Conservation (phyloP, 2,329 filamentous ascomycete genomes). For the Penicillium decumbens region DNA sequence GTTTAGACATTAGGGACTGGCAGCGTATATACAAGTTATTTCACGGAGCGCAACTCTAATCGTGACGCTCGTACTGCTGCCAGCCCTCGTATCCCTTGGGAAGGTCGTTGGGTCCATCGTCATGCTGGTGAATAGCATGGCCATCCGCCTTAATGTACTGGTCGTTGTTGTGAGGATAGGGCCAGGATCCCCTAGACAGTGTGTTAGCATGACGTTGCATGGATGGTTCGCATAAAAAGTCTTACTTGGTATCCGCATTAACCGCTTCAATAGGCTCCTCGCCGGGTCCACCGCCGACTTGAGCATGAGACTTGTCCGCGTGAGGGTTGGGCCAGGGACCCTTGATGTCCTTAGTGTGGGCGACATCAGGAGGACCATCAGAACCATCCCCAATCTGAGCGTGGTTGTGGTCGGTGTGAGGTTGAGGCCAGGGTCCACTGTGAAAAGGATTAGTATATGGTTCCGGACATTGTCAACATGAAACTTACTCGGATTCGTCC, state of each 20-base stretch:
- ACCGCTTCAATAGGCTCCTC: slow-evolving; percentile 9
- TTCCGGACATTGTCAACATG: not conserved
- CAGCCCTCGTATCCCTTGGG: slow-evolving; percentile 15
- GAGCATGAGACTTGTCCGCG: slow-evolving; percentile 10
- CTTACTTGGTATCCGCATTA: slow-evolving; percentile 8
- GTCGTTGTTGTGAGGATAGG: slow-evolving; percentile 8
- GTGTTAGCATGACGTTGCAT: not conserved
- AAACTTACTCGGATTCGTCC: slow-evolving; percentile 8
- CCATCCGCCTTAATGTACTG: slow-evolving; percentile 7
- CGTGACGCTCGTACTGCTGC: slow-evolving; percentile 10
- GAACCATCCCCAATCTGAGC: slow-evolving; percentile 12
- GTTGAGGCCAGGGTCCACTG: slow-evolving; percentile 12
- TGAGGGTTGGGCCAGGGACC: slow-evolving; percentile 12
- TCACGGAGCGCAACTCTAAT: not conserved
- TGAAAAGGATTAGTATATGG: not conserved
- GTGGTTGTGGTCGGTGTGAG: slow-evolving; percentile 7
- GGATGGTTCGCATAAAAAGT: not conserved
- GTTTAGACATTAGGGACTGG: slow-evolving; percentile 1
- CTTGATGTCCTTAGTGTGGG: slow-evolving; percentile 2
- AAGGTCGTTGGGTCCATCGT: slow-evolving; percentile 10
- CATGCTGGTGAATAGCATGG: slow-evolving; percentile 7
- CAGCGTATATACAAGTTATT: slow-evolving; percentile 17
- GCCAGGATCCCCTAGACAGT: slow-evolving; percentile 9
- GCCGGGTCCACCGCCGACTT: slow-evolving; percentile 9
- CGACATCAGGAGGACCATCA: slow-evolving; percentile 5